Percentiles rank a stretch among this genome's conserved stretches.
These are phyloP conservation scores for Rhododendron molle DNA, from an alignment of 148 eudicot genomes.

Conservation along the genomic window DNA sequence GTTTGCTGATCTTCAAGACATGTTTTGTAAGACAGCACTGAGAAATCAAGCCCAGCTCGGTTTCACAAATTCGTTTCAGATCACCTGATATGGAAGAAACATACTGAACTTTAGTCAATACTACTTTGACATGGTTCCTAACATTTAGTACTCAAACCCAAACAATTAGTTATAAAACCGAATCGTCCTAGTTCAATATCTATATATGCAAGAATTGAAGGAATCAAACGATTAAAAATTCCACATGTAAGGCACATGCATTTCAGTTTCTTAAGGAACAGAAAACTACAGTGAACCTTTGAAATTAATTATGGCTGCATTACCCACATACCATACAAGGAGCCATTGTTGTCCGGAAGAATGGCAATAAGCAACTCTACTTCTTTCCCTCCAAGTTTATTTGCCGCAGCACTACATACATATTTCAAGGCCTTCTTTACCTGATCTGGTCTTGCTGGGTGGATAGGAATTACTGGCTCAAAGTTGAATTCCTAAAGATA, in stretches of 20 bases:
- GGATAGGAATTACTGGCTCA: conserved; percentile 65
- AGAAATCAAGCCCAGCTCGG: conserved; percentile 77
- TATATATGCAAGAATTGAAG: neutral
- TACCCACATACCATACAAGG: conserved; percentile 52
- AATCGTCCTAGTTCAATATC: neutral
- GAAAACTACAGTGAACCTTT: neutral
- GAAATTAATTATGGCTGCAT: neutral
- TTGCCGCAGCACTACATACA: conserved; percentile 41
- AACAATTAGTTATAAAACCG: neutral
- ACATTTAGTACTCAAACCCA: neutral
- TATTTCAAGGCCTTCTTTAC: conserved; percentile 69
- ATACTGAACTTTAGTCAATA: neutral
- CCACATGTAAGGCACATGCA: neutral
- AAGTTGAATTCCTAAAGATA: conserved; percentile 51
- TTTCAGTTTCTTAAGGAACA: neutral
- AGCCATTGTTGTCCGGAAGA: conserved; percentile 81
- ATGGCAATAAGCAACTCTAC: conserved; percentile 65
- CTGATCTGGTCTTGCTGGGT: conserved; percentile 66
- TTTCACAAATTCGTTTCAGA: conserved; percentile 80
- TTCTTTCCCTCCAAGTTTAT: conserved; percentile 54
- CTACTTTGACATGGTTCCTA: neutral
- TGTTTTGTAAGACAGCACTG: conserved; percentile 83
- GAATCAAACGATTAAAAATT: neutral
- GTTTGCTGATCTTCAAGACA: conserved; percentile 63
- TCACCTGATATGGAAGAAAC: conserved; percentile 38